phyloP scores from a whole-genome alignment of 208 protist species.

The Strigomonas galati region DNA sequence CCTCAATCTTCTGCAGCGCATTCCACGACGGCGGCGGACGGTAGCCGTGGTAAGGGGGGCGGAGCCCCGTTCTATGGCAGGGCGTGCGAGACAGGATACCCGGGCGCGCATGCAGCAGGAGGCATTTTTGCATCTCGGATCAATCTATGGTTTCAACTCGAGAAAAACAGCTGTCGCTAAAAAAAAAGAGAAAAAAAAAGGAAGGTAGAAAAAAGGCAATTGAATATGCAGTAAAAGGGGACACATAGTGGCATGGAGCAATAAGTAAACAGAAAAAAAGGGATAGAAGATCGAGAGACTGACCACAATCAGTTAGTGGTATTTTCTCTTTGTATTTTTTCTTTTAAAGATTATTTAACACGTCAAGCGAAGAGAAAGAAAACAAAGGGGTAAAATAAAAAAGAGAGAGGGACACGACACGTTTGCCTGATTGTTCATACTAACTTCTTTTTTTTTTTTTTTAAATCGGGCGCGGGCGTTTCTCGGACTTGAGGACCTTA shows the following conservation, averaged over 20 bases:
- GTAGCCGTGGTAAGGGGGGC: too few species aligned
- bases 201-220: too few species aligned
- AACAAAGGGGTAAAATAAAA: conserved; percentile 21
- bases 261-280: background rate
- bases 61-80: too few species aligned
- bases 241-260: background rate
- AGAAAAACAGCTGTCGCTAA: too few species aligned
- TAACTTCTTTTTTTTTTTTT: conserved; percentile 9
- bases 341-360: background rate
- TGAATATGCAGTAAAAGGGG: too few species aligned
- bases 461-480: conserved; percentile 68
- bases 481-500: conserved; percentile 77
- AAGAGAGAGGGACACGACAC: conserved; percentile 1
- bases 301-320: too few species aligned
- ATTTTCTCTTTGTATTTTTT: conserved; percentile 1
- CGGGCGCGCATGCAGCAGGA: too few species aligned
- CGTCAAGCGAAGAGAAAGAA: conserved; percentile 11
- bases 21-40: conserved; percentile 64
- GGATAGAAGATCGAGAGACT: background rate
- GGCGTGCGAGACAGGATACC: too few species aligned
- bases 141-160: too few species aligned
- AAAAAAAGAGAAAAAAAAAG: too few species aligned
- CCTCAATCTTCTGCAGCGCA: conserved; percentile 61
- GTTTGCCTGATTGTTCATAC: background rate
- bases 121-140: too few species aligned